These are phyloP conservation scores for Arabidopsis hybrid DNA, from an alignment of 441 rosid genomes.

Conservation along the genomic window DNA sequence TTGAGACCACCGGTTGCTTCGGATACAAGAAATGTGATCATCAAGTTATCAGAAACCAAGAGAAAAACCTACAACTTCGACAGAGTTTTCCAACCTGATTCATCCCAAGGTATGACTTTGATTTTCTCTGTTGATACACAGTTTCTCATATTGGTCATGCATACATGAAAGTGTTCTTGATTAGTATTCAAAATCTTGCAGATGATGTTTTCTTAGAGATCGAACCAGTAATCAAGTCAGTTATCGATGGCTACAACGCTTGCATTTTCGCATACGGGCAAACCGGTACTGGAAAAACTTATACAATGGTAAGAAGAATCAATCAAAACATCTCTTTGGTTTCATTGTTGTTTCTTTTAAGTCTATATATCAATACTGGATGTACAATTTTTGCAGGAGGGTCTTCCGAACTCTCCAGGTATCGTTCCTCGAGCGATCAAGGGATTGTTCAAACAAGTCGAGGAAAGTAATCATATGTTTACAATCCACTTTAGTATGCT, in stretches of 20 bases:
- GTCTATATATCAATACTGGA: conserved; percentile 4
- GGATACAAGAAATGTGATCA: conserved; percentile 59
- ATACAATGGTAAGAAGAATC: conserved; percentile 66
- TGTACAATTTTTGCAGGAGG: conserved; percentile 58
- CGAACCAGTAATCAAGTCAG: conserved; percentile 78
- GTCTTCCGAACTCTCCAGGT: conserved; percentile 67
- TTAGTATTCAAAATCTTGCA: conserved; percentile 43
- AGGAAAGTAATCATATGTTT: conserved; percentile 61
- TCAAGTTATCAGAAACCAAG: conserved; percentile 54
- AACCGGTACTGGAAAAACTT: conserved; percentile 89
- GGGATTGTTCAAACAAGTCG: conserved; percentile 68
- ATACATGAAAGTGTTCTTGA: conserved; percentile 17
- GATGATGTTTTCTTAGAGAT: conserved; percentile 82
- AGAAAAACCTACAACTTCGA: conserved; percentile 68
- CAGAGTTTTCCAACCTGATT: conserved; percentile 66
- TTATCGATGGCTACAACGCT: conserved; percentile 85
- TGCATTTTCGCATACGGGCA: conserved; percentile 89
- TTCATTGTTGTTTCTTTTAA: conserved; percentile 7
- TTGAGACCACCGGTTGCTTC: conserved; percentile 52
- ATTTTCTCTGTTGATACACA: not conserved
- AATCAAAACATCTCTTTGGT: not conserved
- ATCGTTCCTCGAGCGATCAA: conserved; percentile 67
- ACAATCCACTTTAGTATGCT: conserved; percentile 79
- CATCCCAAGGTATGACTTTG: conserved; percentile 67
- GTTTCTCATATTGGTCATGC: not conserved